Evolutionary conservation across 2,329 filamentous ascomycete species (phyloP).

Genomic region (Fusarium nurragi): DNA sequence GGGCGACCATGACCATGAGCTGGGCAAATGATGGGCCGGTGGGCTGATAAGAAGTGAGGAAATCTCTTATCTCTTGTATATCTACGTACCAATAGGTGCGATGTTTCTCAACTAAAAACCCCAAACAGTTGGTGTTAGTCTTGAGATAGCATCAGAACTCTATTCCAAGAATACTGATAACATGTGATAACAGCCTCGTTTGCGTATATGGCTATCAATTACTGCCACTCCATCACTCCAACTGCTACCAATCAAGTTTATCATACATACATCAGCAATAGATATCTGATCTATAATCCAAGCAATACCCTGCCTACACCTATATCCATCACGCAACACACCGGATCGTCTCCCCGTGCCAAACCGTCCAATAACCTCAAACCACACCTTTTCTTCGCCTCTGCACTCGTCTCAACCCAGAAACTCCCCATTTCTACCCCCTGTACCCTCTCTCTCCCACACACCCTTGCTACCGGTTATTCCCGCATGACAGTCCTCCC

Average conservation of each 20-base stretch:
- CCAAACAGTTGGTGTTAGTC: not conserved
- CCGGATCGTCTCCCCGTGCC: constrained; percentile 9
- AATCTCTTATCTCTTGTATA: not conserved
- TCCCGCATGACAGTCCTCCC: constrained; percentile 32
- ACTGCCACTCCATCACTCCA: not conserved
- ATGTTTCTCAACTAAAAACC: not conserved
- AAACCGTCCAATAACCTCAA: constrained; percentile 10
- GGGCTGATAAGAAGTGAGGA: not conserved
- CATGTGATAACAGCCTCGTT: constrained; percentile 10
- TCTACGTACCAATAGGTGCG: not conserved
- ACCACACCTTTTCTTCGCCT: constrained; percentile 7
- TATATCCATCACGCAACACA: not conserved
- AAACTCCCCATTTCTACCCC: constrained; percentile 25
- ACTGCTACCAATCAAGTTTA: not conserved
- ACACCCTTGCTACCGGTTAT: constrained; percentile 20
- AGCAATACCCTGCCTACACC: not conserved
- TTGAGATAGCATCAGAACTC: not conserved
- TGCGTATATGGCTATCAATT: not conserved
- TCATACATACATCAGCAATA: not conserved
- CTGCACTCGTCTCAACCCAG: constrained; percentile 32
- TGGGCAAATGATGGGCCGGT: constrained; percentile 49
- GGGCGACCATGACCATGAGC: constrained; percentile 59
- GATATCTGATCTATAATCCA: constrained; percentile 14
- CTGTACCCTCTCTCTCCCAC: constrained; percentile 5
- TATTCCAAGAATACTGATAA: not conserved